Base-by-base conservation (phyloP, 2,329 filamentous ascomycete genomes). In the Dactylellina haptotyla region DNA sequence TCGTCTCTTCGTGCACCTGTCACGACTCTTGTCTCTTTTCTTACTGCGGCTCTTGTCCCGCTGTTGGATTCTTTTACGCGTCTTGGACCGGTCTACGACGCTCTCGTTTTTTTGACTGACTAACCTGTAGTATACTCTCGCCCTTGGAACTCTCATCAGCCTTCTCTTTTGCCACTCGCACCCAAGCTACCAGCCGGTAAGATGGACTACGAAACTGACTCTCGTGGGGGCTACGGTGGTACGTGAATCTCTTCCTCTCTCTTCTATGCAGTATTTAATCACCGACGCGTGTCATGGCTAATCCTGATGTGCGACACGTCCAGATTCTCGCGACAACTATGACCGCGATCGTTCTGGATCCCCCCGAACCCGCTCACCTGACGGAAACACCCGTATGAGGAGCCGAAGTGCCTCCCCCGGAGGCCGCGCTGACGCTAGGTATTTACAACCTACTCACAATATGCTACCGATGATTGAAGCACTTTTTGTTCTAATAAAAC, bases 271-370 rank as follows among this genome's bases (percentile, higher is more conserved):
- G 16, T 20, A 9, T 2, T 20, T 53, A 2, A n/a, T 10, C 25
- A 14, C 53, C 46, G 53, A 63, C 56, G 67, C 59, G 58, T 57
- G 20, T 69, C 57, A 65, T 69, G 57, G 77, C 77, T 57, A n/a
- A 50, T 25, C 1, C 62, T 77, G 32, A 37, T 53, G 25, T 30
- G 59, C 69, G 45, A 70, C 57, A 20, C 30, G 53, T 58, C 1
- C 18, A 73, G 58, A 75, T 28, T 56, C 61, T 39, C 77, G 77
- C 54, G 77, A 78, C 46, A 85, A 89, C 78, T 87, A 89, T 79
- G 83, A 84, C 80, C 86, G 87, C 78, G 89, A 88, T 80, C 87
- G 88, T 79, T 87, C 89, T 76, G 86, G 88, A 80, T 90, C 88
- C 76, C 88, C 88, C 78, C 86, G 86, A 79, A 85, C 75, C 77